Percentiles rank a stretch among this genome's conserved stretches.
These are phyloP conservation scores for Hypholoma sublateritium DNA, from an alignment of 768 basidiomycete species.

Conservation along the genomic window DNA sequence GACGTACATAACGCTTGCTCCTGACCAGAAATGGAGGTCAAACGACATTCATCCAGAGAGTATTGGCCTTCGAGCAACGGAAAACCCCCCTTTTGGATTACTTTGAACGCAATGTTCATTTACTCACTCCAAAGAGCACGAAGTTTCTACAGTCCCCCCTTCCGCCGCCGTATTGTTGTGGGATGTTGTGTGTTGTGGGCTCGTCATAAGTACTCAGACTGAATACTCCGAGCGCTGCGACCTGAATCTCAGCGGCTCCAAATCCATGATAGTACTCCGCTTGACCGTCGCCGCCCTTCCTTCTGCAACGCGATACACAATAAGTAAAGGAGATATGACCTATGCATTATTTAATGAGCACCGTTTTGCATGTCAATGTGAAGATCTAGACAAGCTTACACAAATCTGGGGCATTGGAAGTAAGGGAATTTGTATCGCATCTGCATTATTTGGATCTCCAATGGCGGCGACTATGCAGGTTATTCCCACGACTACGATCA, in stretches of 20 bases:
- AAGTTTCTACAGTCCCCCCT: no score
- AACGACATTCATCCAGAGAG: no score
- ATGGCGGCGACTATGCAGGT: constrained; percentile 6
- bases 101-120: no score
- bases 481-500: constrained; percentile 11
- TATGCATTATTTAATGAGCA: neutral
- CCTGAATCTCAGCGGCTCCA: neutral
- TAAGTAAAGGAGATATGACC: constrained; percentile 16
- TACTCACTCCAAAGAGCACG: no score
- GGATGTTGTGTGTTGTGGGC: no score
- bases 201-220: neutral
- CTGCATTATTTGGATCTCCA: neutral
- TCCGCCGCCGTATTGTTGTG: no score
- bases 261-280: neutral
- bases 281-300: constrained; percentile 9
- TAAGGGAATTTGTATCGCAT: constrained; percentile 7
- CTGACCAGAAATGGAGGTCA: no score
- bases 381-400: constrained; percentile 2
- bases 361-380: neutral
- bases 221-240: neutral
- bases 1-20: no score
- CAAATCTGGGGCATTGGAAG: constrained; percentile 10
- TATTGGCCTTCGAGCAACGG: no score
- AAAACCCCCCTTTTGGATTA: no score
- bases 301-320: constrained; percentile 14